A percentile compares a stretch with the other conserved stretches of the same genome.
These are phyloP conservation scores for Cladosporium sp. DNA, from an alignment of 2,329 filamentous ascomycete genomes.

Conservation along the genomic window DNA sequence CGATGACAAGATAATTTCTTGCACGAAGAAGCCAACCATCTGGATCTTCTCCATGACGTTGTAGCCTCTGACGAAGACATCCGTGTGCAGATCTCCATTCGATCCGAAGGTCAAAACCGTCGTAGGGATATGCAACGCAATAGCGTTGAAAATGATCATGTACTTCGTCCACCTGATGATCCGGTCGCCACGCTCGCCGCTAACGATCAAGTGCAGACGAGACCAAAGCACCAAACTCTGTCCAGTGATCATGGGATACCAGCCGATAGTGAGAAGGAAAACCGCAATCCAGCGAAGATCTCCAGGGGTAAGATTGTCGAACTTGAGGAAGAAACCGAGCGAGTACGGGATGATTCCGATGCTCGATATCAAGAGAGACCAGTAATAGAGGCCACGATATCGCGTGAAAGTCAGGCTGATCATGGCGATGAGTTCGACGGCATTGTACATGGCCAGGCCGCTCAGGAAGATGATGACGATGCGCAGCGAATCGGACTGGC, in stretches of 20 bases:
- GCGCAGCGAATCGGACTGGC: conserved; percentile 24
- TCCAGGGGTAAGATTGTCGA: conserved; percentile 35
- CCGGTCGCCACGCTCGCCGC: conserved; percentile 39
- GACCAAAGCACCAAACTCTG: conserved; percentile 61
- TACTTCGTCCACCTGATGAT: conserved; percentile 48
- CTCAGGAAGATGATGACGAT: conserved; percentile 28
- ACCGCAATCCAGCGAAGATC: conserved; percentile 20
- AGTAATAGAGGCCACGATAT: conserved; percentile 48
- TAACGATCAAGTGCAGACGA: conserved; percentile 55
- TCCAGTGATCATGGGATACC: conserved; percentile 59
- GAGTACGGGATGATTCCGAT: conserved; percentile 45
- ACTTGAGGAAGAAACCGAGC: conserved; percentile 46
- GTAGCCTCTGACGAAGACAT: conserved; percentile 35
- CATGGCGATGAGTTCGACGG: conserved; percentile 44
- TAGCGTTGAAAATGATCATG: conserved; percentile 55
- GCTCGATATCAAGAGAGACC: conserved; percentile 43
- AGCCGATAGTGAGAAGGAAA: conserved; percentile 43
- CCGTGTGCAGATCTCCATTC: conserved; percentile 32
- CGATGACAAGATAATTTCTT: conserved; percentile 33
- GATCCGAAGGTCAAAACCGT: conserved; percentile 54
- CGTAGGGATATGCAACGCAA: conserved; percentile 52
- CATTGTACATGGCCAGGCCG: conserved; percentile 36
- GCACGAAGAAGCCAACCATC: conserved; percentile 41
- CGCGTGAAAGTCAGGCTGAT: conserved; percentile 46
- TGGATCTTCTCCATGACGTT: conserved; percentile 44